phyloP scores from a whole-genome alignment of 257 asterid genomes.

The Vinca minor region DNA sequence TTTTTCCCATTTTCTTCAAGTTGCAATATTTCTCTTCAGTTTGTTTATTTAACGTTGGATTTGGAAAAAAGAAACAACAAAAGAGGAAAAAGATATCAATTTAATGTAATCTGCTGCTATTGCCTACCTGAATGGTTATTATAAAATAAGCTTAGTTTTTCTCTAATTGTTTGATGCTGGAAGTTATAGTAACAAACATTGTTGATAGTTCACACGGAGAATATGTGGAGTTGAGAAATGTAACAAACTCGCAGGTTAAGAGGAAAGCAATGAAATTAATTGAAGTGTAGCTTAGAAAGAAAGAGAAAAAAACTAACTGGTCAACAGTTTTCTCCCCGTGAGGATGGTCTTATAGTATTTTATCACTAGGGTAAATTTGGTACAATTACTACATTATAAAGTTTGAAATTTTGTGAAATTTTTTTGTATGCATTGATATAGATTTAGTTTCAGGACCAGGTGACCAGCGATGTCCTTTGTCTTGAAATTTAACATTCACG shows the following conservation, averaged over 20 bases:
- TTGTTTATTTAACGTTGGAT: too few relatives aligned
- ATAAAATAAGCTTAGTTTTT: not conserved
- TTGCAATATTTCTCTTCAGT: not conserved
- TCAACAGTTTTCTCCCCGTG: not conserved
- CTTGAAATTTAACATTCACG: not conserved
- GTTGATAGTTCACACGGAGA: not conserved
- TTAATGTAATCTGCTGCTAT: not conserved
- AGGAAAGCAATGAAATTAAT: not conserved
- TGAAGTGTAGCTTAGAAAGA: not conserved
- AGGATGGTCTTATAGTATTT: not conserved
- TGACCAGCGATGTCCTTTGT: constrained; percentile 3
- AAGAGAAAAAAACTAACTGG: not conserved
- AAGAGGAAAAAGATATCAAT: too few relatives aligned
- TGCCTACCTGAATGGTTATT: too few relatives aligned
- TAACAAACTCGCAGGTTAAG: not conserved
- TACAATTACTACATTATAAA: not conserved
- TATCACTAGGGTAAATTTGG: not conserved
- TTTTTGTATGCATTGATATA: not conserved
- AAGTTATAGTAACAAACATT: not conserved
- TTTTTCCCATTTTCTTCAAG: constrained; percentile 4
- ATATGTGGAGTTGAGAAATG: not conserved
- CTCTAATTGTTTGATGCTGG: not conserved
- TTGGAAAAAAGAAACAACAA: too few relatives aligned
- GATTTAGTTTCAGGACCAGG: not conserved
- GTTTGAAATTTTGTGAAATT: not conserved